Evolutionary conservation across 805 yeast species (phyloP).

Genomic region (Monosporozyma unispora): DNA sequence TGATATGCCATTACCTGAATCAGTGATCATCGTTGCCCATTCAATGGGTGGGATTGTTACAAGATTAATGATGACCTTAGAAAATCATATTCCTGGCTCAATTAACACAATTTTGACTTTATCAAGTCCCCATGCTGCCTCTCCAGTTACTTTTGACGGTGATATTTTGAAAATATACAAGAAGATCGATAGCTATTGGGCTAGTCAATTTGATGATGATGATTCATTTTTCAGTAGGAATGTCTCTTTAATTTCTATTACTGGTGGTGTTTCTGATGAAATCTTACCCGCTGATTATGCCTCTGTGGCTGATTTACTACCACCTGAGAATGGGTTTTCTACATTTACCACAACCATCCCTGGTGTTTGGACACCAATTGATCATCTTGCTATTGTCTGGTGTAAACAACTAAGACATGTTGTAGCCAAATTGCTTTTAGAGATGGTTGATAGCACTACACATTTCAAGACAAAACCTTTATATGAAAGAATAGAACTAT

Average conservation of each 20-base stretch:
- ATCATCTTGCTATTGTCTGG: slow-evolving; percentile 95
- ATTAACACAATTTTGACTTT: slow-evolving; percentile 78
- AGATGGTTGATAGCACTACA: slow-evolving; percentile 42
- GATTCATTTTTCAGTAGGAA: slow-evolving; percentile 29
- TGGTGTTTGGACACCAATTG: slow-evolving; percentile 86
- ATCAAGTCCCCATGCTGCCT: slow-evolving; percentile 85
- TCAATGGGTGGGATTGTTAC: slow-evolving; percentile 98
- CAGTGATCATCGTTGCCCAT: slow-evolving; percentile 79
- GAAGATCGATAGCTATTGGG: slow-evolving; percentile 73
- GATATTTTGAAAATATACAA: slow-evolving; percentile 70
- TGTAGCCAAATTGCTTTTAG: slow-evolving; percentile 50
- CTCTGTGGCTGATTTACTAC: slow-evolving; percentile 59
- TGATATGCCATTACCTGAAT: slow-evolving; percentile 36
- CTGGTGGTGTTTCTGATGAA: slow-evolving; percentile 78
- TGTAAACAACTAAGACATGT: slow-evolving; percentile 74
- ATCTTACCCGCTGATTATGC: slow-evolving; percentile 89
- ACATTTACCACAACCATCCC: slow-evolving; percentile 83
- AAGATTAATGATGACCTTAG: slow-evolving; percentile 69
- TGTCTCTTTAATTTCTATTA: slow-evolving; percentile 69
- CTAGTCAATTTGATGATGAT: slow-evolving; percentile 39
- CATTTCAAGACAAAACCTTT: slow-evolving; percentile 46
- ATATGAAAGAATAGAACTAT: slow-evolving; percentile 47
- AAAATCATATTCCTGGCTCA: slow-evolving; percentile 62
- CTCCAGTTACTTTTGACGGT: slow-evolving; percentile 91
- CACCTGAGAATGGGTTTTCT: slow-evolving; percentile 69